Evolutionary conservation across 139 green algal species (phyloP).

Genomic region (Asterochloris sp.): DNA sequence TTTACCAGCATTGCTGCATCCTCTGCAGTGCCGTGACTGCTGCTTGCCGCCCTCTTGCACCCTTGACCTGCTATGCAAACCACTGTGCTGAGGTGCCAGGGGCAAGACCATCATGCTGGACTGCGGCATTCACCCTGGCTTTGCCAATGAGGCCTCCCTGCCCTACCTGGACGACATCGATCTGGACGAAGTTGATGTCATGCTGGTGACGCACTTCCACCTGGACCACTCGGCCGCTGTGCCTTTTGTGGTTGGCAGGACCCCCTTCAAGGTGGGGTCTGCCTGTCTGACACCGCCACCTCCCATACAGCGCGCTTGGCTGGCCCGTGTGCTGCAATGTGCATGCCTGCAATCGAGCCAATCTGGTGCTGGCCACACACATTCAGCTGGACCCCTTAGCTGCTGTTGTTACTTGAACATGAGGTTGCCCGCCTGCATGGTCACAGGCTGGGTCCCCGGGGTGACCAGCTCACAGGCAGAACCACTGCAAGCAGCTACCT

Average conservation of each 20-base stretch:
- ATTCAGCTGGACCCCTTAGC: no score
- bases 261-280: slow-evolving; percentile 72
- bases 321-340: background rate
- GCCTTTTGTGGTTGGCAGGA: slow-evolving; percentile 86
- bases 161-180: slow-evolving; percentile 92
- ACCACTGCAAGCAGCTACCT: no score
- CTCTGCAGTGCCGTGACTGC: no score
- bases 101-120: slow-evolving; percentile 90
- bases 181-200: slow-evolving; percentile 75
- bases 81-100: slow-evolving; percentile 23
- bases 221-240: slow-evolving; percentile 96
- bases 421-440: no score
- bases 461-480: no score
- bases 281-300: background rate
- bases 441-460: no score
- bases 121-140: slow-evolving; percentile 96
- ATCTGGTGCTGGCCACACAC: background rate
- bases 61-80: background rate
- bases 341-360: background rate
- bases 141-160: slow-evolving; percentile 73
- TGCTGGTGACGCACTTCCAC: slow-evolving; percentile 98
- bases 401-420: no score
- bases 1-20: no score
- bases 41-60: background rate
- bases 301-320: background rate